Conservation (phyloP, 495 filamentous ascomycete species). For the Xylaria curta region DNA sequence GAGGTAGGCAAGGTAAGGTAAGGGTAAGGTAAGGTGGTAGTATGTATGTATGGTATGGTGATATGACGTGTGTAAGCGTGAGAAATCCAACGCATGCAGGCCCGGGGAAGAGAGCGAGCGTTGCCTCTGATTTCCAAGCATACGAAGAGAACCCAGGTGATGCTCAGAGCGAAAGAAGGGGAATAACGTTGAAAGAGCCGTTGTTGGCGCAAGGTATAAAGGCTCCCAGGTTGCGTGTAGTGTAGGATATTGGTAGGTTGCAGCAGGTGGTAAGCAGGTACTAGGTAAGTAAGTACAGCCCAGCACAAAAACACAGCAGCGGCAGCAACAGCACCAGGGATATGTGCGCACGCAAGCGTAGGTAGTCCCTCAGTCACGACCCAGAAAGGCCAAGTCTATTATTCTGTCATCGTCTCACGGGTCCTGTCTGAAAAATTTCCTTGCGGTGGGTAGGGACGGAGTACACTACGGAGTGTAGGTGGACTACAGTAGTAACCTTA, state of each 20-base stretch:
- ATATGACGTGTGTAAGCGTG: slow-evolving; percentile 18
- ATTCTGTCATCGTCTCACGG: slow-evolving; percentile 15
- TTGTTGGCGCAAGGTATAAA: not conserved
- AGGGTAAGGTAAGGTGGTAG: not conserved
- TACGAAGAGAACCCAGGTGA: not conserved
- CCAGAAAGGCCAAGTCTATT: slow-evolving; percentile 12
- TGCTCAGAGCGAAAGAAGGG: slow-evolving; percentile 4
- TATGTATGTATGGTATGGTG: slow-evolving; percentile 8
- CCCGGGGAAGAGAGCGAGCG: not conserved
- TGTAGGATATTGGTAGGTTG: not conserved
- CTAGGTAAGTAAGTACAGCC: not conserved
- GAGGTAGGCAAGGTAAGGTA: not conserved
- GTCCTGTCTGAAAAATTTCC: slow-evolving; percentile 4
- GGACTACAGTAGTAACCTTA: slow-evolving; percentile 1
- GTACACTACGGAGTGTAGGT: not conserved
- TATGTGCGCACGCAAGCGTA: slow-evolving; percentile 18
- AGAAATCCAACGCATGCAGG: slow-evolving; percentile 8
- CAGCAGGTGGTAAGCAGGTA: slow-evolving; percentile 11
- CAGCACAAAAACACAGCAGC: not conserved
- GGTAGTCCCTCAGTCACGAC: not conserved
- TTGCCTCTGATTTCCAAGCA: not conserved
- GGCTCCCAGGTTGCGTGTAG: not conserved
- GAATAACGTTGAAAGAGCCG: slow-evolving; percentile 1
- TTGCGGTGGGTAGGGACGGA: slow-evolving; percentile 16
- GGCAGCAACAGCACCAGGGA: not conserved